phyloP scores from a whole-genome alignment of 2,329 filamentous ascomycete species.

The Aspergillus quadricinctus region DNA sequence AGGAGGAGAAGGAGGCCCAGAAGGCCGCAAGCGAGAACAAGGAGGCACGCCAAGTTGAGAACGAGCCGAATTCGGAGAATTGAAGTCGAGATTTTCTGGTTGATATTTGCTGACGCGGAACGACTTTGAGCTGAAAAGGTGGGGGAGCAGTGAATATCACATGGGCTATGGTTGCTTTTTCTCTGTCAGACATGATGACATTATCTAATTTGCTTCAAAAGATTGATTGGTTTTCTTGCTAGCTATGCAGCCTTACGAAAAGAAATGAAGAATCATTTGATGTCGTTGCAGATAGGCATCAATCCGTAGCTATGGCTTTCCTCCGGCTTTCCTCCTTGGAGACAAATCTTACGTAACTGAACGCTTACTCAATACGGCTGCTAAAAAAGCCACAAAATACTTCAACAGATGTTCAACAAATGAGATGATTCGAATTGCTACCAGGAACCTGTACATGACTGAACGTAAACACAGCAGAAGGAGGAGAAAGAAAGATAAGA shows the following conservation, averaged over 20 bases:
- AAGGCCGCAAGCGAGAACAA: slow-evolving; percentile 5
- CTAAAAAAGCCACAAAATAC: neutral
- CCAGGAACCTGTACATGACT: slow-evolving; percentile 13
- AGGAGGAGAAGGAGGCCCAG: slow-evolving; percentile 4
- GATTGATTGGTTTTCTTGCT: neutral
- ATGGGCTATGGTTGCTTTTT: neutral
- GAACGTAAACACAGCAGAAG: slow-evolving; percentile 7
- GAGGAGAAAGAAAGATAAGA: neutral
- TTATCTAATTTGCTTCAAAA: neutral
- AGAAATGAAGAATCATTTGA: neutral
- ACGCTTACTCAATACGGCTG: neutral
- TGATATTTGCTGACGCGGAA: neutral
- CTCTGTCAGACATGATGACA: neutral
- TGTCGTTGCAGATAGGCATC: neutral
- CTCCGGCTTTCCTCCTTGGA: too few species aligned
- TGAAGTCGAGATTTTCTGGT: neutral
- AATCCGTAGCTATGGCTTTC: neutral
- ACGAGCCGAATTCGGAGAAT: neutral
- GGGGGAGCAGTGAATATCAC: neutral
- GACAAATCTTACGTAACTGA: neutral
- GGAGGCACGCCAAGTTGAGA: slow-evolving; percentile 1
- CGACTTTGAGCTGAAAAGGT: neutral
- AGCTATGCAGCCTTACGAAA: neutral
- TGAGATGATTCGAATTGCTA: slow-evolving; percentile 8
- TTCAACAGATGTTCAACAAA: neutral